These are phyloP conservation scores for Aspergillus fischeri DNA, from an alignment of 2,329 filamentous ascomycete species.

Conservation along the genomic window DNA sequence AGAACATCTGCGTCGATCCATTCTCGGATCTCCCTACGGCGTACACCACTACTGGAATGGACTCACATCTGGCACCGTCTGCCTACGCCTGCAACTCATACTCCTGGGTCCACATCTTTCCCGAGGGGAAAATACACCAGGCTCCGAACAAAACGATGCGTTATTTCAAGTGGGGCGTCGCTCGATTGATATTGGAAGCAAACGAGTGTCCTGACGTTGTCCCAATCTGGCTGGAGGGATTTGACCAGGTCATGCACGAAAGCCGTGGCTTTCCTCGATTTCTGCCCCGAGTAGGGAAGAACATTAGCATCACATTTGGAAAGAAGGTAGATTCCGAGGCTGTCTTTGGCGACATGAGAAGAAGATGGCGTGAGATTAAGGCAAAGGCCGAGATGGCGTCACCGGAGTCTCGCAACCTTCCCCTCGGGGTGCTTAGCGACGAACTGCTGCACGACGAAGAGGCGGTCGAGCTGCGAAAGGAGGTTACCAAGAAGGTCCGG, in stretches of 20 bases:
- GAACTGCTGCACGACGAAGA: constrained; percentile 66
- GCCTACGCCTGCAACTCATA: constrained; percentile 65
- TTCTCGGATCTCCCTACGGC: constrained; percentile 43
- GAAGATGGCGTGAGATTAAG: constrained; percentile 66
- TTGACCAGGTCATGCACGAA: constrained; percentile 84
- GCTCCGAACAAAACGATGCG: constrained; percentile 72
- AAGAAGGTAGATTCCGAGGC: constrained; percentile 68
- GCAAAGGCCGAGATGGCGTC: constrained; percentile 49
- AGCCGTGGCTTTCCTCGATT: constrained; percentile 73
- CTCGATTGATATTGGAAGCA: constrained; percentile 83
- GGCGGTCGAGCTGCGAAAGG: constrained; percentile 69
- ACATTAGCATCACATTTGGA: constrained; percentile 50
- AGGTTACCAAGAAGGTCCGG: constrained; percentile 74
- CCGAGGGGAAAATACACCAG: constrained; percentile 92
- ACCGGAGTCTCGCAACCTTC: constrained; percentile 30
- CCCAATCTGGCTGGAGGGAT: constrained; percentile 91
- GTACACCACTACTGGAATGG: constrained; percentile 38
- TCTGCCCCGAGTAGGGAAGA: constrained; percentile 72
- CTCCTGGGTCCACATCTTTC: constrained; percentile 92
- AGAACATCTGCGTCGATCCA: constrained; percentile 44
- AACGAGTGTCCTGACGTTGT: constrained; percentile 84
- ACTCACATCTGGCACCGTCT: constrained; percentile 64
- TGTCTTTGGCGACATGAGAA: constrained; percentile 72
- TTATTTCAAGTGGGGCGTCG: constrained; percentile 98
- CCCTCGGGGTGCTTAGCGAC: constrained; percentile 58